Percentiles rank a stretch among this genome's conserved stretches.
phyloP scores from a whole-genome alignment of 225 moss, liverwort and hornwort species.

The Antitrichia curtipendula region DNA sequence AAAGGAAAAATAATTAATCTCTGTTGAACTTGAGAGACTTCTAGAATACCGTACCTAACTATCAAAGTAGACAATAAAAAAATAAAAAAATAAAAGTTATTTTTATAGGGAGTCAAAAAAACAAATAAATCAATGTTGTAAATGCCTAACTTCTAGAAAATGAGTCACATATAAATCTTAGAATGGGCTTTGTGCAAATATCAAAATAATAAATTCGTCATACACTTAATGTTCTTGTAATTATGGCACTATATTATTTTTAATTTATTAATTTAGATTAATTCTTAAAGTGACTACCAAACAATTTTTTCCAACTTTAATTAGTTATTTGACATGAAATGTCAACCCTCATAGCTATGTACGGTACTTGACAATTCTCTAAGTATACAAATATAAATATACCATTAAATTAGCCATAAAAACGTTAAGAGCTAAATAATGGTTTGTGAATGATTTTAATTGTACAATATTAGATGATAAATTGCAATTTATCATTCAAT shows the following conservation, averaged over 20 bases:
- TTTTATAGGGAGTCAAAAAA: not conserved
- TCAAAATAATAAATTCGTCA: not conserved
- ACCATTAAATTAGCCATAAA: not conserved
- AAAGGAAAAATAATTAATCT: not conserved
- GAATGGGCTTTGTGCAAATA: rapidly evolving
- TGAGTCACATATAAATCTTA: not conserved
- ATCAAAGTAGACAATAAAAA: rapidly evolving
- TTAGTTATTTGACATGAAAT: not conserved
- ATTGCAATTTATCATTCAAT: not conserved
- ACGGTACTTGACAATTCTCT: rapidly evolving
- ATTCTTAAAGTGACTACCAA: not conserved
- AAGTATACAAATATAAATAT: not conserved
- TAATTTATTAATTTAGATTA: not conserved
- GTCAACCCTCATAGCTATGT: not conserved
- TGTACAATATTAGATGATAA: not conserved
- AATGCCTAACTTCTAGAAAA: not conserved
- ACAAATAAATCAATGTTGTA: not conserved
- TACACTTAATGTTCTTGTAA: not conserved
- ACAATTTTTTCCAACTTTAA: not conserved
- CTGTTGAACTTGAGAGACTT: not conserved
- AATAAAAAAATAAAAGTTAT: not conserved
- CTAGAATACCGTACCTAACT: rapidly evolving
- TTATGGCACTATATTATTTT: too few relatives aligned
- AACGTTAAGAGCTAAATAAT: not conserved
- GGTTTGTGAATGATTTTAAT: not conserved